A percentile compares a stretch with the other conserved stretches of the same genome.
phyloP scores from a whole-genome alignment of 257 asterid species.

The Nicotiana otophora region DNA sequence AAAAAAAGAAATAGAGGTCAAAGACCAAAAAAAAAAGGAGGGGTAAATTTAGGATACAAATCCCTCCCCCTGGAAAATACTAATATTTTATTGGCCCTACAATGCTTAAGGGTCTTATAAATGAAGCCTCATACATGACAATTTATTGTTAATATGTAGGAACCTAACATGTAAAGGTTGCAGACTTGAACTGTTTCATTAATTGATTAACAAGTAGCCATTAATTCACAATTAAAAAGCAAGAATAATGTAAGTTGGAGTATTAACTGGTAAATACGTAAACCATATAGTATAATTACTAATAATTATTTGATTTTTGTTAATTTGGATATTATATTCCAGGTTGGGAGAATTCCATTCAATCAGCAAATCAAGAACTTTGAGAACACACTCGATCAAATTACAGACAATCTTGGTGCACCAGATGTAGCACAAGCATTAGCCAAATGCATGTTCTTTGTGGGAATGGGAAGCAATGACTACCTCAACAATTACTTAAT shows the following conservation, averaged over 20 bases:
- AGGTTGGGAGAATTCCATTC: constrained; percentile 80
- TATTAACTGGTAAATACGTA: not conserved
- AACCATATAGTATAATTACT: not conserved
- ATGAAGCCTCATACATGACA: too few species aligned
- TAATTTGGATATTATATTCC: not conserved
- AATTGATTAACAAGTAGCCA: too few species aligned
- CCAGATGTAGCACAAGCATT: constrained; percentile 50
- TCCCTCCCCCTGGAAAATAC: too few species aligned
- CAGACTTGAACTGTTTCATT: too few species aligned
- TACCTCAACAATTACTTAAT: constrained; percentile 84
- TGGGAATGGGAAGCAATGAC: constrained; percentile 97
- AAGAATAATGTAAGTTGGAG: not conserved
- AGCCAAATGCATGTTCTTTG: constrained; percentile 59
- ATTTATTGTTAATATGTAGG: too few species aligned
- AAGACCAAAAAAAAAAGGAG: too few species aligned
- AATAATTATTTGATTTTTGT: not conserved
- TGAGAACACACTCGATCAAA: constrained; percentile 62
- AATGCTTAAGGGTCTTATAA: too few species aligned
- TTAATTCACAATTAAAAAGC: not conserved
- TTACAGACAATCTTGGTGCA: constrained; percentile 49
- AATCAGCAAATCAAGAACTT: constrained; percentile 79
- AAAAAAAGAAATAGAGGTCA: too few species aligned
- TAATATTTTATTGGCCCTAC: too few species aligned
- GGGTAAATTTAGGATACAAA: too few species aligned
- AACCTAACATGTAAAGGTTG: too few species aligned